Evolutionary conservation across 257 asterid species (phyloP).

Genomic region (Parsonsia alboflavescens): DNA sequence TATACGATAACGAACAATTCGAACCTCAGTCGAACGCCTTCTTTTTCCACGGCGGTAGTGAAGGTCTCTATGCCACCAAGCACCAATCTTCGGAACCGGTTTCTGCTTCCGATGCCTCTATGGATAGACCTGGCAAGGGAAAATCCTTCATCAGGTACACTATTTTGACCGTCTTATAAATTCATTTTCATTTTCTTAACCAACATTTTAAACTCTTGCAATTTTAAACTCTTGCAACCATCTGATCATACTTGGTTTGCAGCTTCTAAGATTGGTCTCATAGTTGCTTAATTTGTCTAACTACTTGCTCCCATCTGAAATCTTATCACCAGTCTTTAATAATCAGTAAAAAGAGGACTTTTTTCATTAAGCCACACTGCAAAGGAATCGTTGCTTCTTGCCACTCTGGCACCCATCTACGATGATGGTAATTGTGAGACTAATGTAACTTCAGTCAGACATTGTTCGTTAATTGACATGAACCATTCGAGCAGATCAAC

Average conservation of each 20-base stretch:
- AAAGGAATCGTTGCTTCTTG: too few relatives aligned
- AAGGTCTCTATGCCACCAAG: constrained; percentile 28
- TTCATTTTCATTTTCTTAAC: not conserved
- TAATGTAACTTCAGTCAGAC: not conserved
- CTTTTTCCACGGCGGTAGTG: constrained; percentile 34
- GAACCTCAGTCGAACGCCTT: constrained; percentile 31
- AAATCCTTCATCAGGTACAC: constrained; percentile 27
- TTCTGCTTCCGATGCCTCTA: constrained; percentile 3
- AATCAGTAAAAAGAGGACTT: constrained; percentile 1
- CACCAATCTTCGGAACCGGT: constrained; percentile 1
- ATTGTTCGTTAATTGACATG: not conserved
- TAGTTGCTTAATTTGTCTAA: not conserved
- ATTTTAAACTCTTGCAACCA: not conserved
- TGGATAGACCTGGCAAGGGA: constrained; percentile 18
- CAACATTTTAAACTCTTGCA: not conserved
- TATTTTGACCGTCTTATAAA: not conserved
- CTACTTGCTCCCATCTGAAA: not conserved
- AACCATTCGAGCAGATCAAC: not conserved
- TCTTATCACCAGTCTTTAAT: not conserved
- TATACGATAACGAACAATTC: constrained; percentile 26
- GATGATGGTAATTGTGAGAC: not conserved
- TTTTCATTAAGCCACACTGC: not conserved
- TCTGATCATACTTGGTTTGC: not conserved
- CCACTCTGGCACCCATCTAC: not conserved
- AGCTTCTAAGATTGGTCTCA: not conserved